phyloP scores from a whole-genome alignment of 1,284 basidiomycete species.

The Cutaneotrichosporon sp. region DNA sequence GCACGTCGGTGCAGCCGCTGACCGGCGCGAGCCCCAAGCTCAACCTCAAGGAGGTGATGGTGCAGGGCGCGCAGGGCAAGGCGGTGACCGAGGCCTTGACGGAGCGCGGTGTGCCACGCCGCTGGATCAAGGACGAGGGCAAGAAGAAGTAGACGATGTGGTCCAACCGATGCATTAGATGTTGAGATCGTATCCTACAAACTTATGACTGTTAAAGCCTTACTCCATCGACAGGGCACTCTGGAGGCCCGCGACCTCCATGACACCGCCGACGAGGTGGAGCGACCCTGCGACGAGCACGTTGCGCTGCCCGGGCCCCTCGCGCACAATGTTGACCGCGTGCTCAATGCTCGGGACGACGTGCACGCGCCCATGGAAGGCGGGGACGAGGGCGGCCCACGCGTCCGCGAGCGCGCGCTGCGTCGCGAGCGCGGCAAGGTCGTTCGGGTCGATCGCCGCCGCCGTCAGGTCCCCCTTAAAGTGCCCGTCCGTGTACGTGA shows the following conservation, averaged over 20 bases:
- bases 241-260: slow-evolving; percentile 81
- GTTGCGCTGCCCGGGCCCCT: slow-evolving; percentile 38
- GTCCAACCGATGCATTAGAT: slow-evolving; percentile 12
- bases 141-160: slow-evolving; percentile 24
- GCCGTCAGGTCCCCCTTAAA: slow-evolving; percentile 86
- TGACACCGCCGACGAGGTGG: slow-evolving; percentile 91
- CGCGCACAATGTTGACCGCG: slow-evolving; percentile 66
- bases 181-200: slow-evolving; percentile 8
- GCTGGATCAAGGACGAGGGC: slow-evolving; percentile 66
- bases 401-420: slow-evolving; percentile 75
- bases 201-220: neutral
- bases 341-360: slow-evolving; percentile 88
- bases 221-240: slow-evolving; percentile 54
- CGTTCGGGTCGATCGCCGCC: slow-evolving; percentile 64
- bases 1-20: slow-evolving; percentile 61
- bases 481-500: slow-evolving; percentile 83
- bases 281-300: slow-evolving; percentile 90
- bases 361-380: slow-evolving; percentile 66
- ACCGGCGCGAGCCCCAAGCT: slow-evolving; percentile 49
- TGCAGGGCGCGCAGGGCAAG: slow-evolving; percentile 77
- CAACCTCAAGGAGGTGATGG: slow-evolving; percentile 64
- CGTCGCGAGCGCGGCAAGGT: slow-evolving; percentile 67
- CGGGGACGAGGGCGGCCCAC: slow-evolving; percentile 68
- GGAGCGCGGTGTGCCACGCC: slow-evolving; percentile 71
- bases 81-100: slow-evolving; percentile 66